These are phyloP conservation scores for Claviceps sp. DNA, from an alignment of 2,329 filamentous ascomycete species.

Conservation along the genomic window DNA sequence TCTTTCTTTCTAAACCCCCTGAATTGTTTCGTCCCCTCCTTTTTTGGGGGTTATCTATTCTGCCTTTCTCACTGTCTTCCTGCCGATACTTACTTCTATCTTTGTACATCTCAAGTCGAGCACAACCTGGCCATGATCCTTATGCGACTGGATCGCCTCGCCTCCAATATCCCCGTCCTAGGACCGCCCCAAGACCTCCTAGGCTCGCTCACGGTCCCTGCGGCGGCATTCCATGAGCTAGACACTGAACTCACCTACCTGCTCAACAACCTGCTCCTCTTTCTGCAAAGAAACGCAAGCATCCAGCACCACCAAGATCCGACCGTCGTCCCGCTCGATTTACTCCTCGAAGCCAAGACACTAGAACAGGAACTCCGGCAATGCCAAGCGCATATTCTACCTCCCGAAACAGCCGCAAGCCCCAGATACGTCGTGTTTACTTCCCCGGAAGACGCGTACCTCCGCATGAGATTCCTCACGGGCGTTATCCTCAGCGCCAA, in stretches of 20 bases:
- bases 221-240: neutral
- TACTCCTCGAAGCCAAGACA: slow-evolving; percentile 2
- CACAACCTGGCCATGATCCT: neutral
- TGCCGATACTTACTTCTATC: no score
- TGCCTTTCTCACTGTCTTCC: no score
- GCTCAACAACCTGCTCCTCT: slow-evolving; percentile 4
- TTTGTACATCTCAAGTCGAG: neutral
- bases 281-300: slow-evolving; percentile 5
- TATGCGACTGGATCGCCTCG: neutral
- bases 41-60: neutral
- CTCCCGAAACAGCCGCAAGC: neutral
- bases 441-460: slow-evolving; percentile 2
- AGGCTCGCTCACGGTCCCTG: neutral
- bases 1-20: neutral
- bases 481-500: slow-evolving; percentile 5
- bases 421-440: slow-evolving; percentile 1
- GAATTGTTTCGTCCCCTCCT: neutral
- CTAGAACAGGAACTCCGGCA: slow-evolving; percentile 3
- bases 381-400: slow-evolving; percentile 1
- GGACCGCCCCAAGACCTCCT: neutral
- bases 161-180: neutral
- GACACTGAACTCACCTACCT: neutral
- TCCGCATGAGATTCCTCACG: slow-evolving; percentile 7
- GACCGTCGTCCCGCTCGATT: slow-evolving; percentile 1
- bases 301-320: slow-evolving; percentile 5